Conservation (phyloP, 2,329 filamentous ascomycete genomes). For the Sporothrix dimorphospora region DNA sequence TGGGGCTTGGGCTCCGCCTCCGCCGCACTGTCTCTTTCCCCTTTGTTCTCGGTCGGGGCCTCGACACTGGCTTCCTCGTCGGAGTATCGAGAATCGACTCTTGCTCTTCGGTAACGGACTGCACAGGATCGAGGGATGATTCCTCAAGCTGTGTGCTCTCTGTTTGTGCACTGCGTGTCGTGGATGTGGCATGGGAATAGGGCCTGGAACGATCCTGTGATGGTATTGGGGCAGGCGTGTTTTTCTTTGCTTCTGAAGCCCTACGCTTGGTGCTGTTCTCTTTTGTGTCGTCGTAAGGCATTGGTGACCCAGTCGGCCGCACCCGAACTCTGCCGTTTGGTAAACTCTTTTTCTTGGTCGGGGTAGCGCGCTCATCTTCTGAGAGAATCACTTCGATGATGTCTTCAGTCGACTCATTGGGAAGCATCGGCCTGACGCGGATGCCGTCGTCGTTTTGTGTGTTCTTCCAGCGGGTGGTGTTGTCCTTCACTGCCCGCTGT, state of each 20-base stretch:
- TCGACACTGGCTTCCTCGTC: slow-evolving; percentile 33
- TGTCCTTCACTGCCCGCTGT: neutral
- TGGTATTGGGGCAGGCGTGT: slow-evolving; percentile 37
- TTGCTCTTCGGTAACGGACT: slow-evolving; percentile 33
- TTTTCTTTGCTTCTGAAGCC: neutral
- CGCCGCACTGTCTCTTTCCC: slow-evolving; percentile 31
- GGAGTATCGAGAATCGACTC: slow-evolving; percentile 41
- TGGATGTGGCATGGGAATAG: slow-evolving; percentile 14
- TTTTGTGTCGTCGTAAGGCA: neutral
- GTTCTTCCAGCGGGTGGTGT: slow-evolving; percentile 14
- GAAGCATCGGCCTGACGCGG: slow-evolving; percentile 33
- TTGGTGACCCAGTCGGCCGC: slow-evolving; percentile 30
- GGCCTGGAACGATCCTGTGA: slow-evolving; percentile 8
- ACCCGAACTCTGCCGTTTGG: slow-evolving; percentile 40
- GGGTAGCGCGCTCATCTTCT: neutral
- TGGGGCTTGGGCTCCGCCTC: slow-evolving; percentile 38
- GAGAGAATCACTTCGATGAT: slow-evolving; percentile 14
- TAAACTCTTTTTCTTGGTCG: slow-evolving; percentile 22
- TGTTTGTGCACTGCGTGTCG: slow-evolving; percentile 28
- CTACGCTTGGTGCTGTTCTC: neutral
- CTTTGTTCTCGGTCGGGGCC: slow-evolving; percentile 21
- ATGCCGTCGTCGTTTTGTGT: slow-evolving; percentile 39
- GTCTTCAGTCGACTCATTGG: slow-evolving; percentile 18
- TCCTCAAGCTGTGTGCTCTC: neutral
- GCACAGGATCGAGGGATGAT: neutral